phyloP scores from a whole-genome alignment of 2,329 filamentous ascomycete species.

The Sporothrix schenckii region DNA sequence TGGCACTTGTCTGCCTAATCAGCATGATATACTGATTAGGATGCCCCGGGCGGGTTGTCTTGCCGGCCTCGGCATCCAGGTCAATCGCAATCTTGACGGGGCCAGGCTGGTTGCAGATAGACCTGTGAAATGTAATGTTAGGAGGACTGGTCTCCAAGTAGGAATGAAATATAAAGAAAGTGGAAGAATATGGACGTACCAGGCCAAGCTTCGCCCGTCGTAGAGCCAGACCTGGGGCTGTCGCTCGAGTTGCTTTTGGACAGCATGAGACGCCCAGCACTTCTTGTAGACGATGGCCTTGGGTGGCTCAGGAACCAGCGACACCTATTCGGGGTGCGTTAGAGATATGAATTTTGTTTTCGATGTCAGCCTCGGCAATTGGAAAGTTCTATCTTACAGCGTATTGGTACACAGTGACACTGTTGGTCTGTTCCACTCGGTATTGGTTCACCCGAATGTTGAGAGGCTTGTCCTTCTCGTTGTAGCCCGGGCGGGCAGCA shows the following conservation, averaged over 20 bases:
- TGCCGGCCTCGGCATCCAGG: conserved; percentile 65
- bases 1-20: conserved; percentile 65
- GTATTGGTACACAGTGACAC: conserved; percentile 70
- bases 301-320: conserved; percentile 63
- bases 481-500: conserved; percentile 58
- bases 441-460: conserved; percentile 57
- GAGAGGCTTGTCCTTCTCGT: conserved; percentile 59
- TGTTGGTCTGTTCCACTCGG: conserved; percentile 33
- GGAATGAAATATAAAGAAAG: conserved; percentile 23
- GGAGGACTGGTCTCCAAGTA: background rate
- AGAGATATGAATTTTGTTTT: background rate
- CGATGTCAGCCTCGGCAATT: background rate
- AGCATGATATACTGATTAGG: conserved; percentile 61
- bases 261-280: conserved; percentile 68
- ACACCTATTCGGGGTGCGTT: conserved; percentile 55
- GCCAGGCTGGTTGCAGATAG: conserved; percentile 47
- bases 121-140: conserved; percentile 38
- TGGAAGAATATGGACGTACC: conserved; percentile 56
- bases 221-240: conserved; percentile 65
- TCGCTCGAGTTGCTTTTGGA: conserved; percentile 59
- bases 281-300: conserved; percentile 71
- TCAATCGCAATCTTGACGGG: conserved; percentile 65
- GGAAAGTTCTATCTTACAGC: conserved; percentile 63
- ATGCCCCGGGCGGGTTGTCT: conserved; percentile 41
- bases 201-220: conserved; percentile 84